Conservation (phyloP, 768 basidiomycete genomes). For the Sarcomyxa edulis region DNA sequence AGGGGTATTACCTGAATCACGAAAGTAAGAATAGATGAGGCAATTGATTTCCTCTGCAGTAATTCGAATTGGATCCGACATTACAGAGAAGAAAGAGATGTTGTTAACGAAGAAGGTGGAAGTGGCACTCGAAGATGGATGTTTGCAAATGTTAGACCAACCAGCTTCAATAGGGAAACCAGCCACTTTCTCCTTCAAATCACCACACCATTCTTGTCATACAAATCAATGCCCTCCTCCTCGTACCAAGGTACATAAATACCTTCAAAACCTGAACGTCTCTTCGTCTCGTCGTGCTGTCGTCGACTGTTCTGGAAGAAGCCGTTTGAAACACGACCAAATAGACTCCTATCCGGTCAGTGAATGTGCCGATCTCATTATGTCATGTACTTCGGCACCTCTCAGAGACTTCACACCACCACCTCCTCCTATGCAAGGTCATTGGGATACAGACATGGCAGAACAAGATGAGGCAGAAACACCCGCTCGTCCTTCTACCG, state of each 20-base stretch:
- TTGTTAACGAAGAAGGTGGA: not conserved
- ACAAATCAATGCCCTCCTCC: no score
- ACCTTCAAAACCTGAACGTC: no score
- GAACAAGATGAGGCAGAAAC: constrained; percentile 12
- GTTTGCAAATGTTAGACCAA: not conserved
- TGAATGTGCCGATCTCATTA: not conserved
- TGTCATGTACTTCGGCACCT: not conserved
- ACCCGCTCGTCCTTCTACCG: constrained; percentile 4
- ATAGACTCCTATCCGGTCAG: no score
- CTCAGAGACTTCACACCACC: not conserved
- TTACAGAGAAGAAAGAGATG: not conserved
- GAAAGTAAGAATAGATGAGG: constrained; percentile 78
- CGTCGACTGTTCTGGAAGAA: no score
- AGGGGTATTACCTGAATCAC: constrained; percentile 61
- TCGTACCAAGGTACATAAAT: no score
- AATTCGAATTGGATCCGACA: constrained; percentile 43
- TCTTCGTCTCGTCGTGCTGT: no score
- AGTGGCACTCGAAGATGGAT: not conserved
- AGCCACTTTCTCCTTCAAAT: no score
- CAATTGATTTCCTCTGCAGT: constrained; percentile 83
- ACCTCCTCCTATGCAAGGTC: constrained; percentile 14
- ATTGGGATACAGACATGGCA: constrained; percentile 15
- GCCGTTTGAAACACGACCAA: no score
- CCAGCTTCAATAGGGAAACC: not conserved
- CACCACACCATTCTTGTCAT: no score